Evolutionary conservation across 257 asterid genomes (phyloP).

Genomic region (Rehmannia glutinosa): DNA sequence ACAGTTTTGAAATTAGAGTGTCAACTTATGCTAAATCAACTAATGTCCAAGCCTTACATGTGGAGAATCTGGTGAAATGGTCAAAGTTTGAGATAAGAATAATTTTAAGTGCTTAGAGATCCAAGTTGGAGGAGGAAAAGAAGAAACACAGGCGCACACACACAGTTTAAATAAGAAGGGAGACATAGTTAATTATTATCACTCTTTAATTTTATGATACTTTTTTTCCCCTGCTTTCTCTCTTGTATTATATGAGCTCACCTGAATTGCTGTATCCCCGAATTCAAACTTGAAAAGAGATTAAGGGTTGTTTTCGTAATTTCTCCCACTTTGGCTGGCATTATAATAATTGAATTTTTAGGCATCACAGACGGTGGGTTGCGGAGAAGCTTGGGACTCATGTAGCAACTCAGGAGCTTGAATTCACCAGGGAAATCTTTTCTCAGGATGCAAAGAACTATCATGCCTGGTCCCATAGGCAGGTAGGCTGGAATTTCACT

Average conservation of each 20-base stretch:
- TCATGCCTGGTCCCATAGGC: constrained; percentile 99
- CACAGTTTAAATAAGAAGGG: no score
- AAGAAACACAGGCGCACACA: no score
- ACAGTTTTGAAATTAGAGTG: no score
- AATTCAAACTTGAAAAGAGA: not conserved
- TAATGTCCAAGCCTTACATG: no score
- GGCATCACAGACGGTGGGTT: constrained; percentile 99
- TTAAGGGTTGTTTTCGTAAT: not conserved
- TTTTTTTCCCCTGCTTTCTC: no score
- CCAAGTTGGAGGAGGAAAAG: no score
- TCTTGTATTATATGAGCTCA: not conserved
- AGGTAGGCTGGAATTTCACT: constrained; percentile 39
- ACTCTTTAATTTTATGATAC: no score
- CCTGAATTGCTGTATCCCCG: not conserved
- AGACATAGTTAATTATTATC: no score
- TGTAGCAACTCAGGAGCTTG: constrained; percentile 57
- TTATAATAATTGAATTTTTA: constrained; percentile 23
- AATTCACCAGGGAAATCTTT: constrained; percentile 65
- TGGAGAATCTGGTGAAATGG: no score
- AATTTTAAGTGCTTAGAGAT: no score
- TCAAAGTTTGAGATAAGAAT: no score
- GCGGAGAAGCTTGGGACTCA: constrained; percentile 74
- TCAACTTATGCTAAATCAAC: no score
- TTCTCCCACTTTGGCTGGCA: not conserved
- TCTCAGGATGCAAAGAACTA: constrained; percentile 80